Evolutionary conservation across 306 rosid genomes (phyloP).

Genomic region (Myrica gale): DNA sequence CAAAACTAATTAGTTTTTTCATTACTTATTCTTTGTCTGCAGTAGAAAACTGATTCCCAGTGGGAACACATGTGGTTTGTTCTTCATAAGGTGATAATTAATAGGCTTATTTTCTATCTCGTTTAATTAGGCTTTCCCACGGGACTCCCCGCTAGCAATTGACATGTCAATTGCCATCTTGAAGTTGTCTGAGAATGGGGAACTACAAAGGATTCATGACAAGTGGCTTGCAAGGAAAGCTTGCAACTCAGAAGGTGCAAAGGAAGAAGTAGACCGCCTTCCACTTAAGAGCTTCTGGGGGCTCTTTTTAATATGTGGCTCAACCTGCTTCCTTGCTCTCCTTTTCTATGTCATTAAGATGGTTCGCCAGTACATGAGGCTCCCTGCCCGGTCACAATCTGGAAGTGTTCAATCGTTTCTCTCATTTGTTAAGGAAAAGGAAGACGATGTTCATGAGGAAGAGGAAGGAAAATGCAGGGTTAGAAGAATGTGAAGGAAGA

Average conservation of each 20-base stretch:
- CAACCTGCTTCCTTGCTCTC: conserved; percentile 63
- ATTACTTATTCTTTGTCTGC: neutral
- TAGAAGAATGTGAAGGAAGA: conserved; percentile 57
- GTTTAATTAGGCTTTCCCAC: conserved; percentile 15
- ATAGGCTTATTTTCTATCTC: too few relatives aligned
- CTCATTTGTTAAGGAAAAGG: conserved; percentile 68
- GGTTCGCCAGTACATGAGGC: conserved; percentile 55
- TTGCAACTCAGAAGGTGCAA: conserved; percentile 63
- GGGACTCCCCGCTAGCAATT: conserved; percentile 88
- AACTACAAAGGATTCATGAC: conserved; percentile 85
- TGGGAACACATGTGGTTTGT: neutral
- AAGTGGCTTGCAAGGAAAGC: conserved; percentile 77
- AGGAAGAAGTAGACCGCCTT: conserved; percentile 68
- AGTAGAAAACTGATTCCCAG: neutral
- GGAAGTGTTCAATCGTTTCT: conserved; percentile 51
- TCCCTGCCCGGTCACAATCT: conserved; percentile 36
- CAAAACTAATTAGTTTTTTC: neutral
- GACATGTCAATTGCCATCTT: conserved; percentile 82
- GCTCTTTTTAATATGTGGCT: conserved; percentile 64
- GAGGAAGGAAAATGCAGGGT: conserved; percentile 29
- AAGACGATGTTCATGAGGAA: conserved; percentile 34
- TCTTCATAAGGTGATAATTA: too few relatives aligned
- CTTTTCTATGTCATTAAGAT: conserved; percentile 39
- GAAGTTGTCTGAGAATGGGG: conserved; percentile 73
- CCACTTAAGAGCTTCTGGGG: conserved; percentile 78